These are phyloP conservation scores for Peniophora sp. DNA, from an alignment of 1,284 basidiomycete species.

Conservation along the genomic window DNA sequence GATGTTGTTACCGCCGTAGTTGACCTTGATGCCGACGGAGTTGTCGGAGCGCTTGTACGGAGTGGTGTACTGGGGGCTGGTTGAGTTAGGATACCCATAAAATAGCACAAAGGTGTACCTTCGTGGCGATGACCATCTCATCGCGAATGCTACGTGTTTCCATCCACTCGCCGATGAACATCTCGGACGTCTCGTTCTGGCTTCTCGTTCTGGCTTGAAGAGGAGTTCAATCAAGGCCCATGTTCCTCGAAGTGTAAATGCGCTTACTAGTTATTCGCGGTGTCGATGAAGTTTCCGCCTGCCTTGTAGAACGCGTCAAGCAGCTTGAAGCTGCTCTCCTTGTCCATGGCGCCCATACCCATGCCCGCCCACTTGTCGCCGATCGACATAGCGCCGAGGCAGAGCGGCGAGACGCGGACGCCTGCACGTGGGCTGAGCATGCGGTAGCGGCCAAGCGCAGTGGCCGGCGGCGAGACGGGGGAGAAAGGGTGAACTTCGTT, in stretches of 20 bases:
- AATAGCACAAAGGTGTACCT: slow-evolving; percentile 13
- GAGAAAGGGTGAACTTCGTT: too few species aligned
- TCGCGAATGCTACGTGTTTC: slow-evolving; percentile 29
- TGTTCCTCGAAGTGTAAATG: too few species aligned
- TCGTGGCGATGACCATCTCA: slow-evolving; percentile 36
- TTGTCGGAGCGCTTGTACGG: slow-evolving; percentile 11
- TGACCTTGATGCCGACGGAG: slow-evolving; percentile 15
- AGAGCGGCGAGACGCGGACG: slow-evolving; percentile 34
- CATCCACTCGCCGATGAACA: slow-evolving; percentile 36
- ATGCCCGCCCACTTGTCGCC: slow-evolving; percentile 28
- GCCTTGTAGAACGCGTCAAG: slow-evolving; percentile 22
- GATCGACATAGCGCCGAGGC: slow-evolving; percentile 35
- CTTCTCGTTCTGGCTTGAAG: too few species aligned
- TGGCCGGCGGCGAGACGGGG: neutral
- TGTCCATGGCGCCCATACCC: slow-evolving; percentile 14
- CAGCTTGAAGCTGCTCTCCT: slow-evolving; percentile 17
- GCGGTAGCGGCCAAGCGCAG: slow-evolving; percentile 4
- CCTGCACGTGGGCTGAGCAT: neutral
- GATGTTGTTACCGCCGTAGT: slow-evolving; percentile 29
- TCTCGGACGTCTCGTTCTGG: slow-evolving; percentile 23
- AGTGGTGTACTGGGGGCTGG: slow-evolving; percentile 18
- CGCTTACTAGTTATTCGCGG: slow-evolving; percentile 22
- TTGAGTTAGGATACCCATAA: neutral
- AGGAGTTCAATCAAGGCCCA: too few species aligned
- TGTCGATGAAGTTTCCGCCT: slow-evolving; percentile 26